Percentiles rank a stretch among this genome's conserved stretches.
These are phyloP conservation scores for Sanguinoderma infundibulare DNA, from an alignment of 1,284 basidiomycete genomes.

Conservation along the genomic window DNA sequence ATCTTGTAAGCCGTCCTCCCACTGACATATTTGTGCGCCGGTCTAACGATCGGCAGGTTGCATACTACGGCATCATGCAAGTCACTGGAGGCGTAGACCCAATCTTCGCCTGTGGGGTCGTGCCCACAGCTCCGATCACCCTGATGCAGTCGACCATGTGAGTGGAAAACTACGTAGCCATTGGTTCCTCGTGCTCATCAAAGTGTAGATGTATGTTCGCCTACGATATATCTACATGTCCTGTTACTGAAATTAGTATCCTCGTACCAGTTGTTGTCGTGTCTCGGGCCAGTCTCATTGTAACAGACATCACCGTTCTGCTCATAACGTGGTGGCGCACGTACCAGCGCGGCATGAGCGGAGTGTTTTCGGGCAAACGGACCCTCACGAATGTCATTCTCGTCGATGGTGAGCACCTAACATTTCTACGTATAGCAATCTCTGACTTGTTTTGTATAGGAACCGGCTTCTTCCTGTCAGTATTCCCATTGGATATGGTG, in stretches of 20 bases:
- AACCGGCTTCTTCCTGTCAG: slow-evolving; percentile 1
- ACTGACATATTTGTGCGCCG: not conserved
- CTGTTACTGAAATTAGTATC: too few relatives aligned
- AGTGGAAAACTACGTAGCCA: not conserved
- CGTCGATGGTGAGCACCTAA: not conserved
- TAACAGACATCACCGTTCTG: slow-evolving; percentile 1
- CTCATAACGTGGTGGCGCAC: slow-evolving; percentile 1
- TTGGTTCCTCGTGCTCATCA: not conserved
- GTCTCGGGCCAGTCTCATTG: slow-evolving; percentile 6
- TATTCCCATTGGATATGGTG: too few relatives aligned
- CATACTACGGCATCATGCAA: not conserved
- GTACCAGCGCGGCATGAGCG: not conserved
- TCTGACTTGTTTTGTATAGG: not conserved
- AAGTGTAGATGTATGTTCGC: not conserved
- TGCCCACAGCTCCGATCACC: not conserved
- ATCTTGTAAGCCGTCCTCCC: not conserved
- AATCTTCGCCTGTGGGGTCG: not conserved
- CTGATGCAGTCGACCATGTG: not conserved
- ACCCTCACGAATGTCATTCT: not conserved
- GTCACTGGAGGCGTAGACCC: not conserved
- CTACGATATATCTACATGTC: too few relatives aligned
- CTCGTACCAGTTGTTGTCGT: slow-evolving; percentile 5
- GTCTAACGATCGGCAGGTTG: not conserved
- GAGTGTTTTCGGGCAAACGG: not conserved
- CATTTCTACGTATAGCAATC: too few relatives aligned